Evolutionary conservation across 768 basidiomycete species (phyloP), one percentile per base, ranked within the genome.

Genomic region (Podaxis pistillaris): DNA sequence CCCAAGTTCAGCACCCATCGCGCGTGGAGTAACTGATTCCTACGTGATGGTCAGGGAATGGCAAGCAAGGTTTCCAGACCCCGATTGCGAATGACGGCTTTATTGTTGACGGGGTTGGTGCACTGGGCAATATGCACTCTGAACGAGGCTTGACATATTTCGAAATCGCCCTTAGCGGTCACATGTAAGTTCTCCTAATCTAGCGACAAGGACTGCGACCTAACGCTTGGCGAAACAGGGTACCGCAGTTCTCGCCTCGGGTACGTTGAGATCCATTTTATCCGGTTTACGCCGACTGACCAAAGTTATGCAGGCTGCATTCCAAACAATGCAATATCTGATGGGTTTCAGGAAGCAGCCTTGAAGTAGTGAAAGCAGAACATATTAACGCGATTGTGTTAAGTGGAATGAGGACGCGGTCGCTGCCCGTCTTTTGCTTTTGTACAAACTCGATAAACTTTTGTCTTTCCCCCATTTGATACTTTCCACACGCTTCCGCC

Each of bases 61-160:
- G 87, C 0, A 37, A 75, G 61, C 90, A 91, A 75, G 90, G 90
- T 0, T 91, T 91, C 83, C 89, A 87, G 64, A 85, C 80, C 0
- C 88, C 87, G 4, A 88, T 90, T 51, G 69, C 72, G 12, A 74
- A 82, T 33, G 89, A 91, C 65, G 87, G 83, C 63, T 88, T 91
- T 76, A 71, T 90, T 60, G 83, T 91, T 57, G 87, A 89, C 60
- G 87, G 85, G 17, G 78, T 90, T 49, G 90, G 90, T 28, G 80
- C 89, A 2, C 76, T 86, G 28, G 90, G 90, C 0, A 87, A 75
- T 1, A 75, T 82, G 62, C 89, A 91, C 63, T 75, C 78, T 15
- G 91, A 92, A 68, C 84, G 90, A 41, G 84, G 85, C 12, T 70
- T 91, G 66, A 86, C 89, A 0, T 91, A 86, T 65, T 76, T 80